Evolutionary conservation across 176 grass and related monocot genomes (phyloP), one percentile per base, ranked within the genome.

Genomic region (Rhynchospora breviuscula): DNA sequence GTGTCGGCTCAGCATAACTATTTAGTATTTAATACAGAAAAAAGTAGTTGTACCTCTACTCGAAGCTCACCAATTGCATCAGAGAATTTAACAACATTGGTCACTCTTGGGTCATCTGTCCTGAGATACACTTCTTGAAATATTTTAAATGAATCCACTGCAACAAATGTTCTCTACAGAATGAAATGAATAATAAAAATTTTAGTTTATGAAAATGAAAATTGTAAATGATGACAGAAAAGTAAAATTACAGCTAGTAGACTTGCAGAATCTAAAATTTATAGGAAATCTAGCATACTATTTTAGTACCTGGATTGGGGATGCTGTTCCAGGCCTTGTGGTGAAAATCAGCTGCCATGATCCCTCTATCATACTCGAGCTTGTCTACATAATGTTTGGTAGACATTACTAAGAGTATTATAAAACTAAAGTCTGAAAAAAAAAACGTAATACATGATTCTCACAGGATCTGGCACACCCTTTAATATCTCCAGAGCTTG

Each of bases 61-160:
- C 85, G 90, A 62, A 98, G 84, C 70, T 98, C 90, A 46, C 95
- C 95, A 78, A 98, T 63, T 73, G 86, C 82, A 91, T 98, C 95
- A 62, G 92, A 98, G 91, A 98, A 98, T 79, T n/a, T 94, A 49
- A 98, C 95, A 82, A 94, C 74, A 84, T 98, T 98, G 52, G 90
- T 81, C 68, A 98, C 92, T 78, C 92, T 93, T 49, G 92, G 92
- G 84, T 93, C 89, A 88, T 94, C 86, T 87, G 86, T 93, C 85
- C 92, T 87, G 67, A 94, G 92, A 85, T 94, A 93, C 63, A 98
- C 90, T 87, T 94, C 95, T 85, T 94, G 95, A 90, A 94, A 94
- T 71, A 98, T 94, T 63, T 83, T 90, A 87, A 98, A 98, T 47
- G 88, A 81, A 61, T 98, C 95, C 44, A 98, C 95, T 67, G 92